Evolutionary conservation across 345 rosid species (phyloP), one percentile per base, ranked within the genome.

Genomic region (Cochlearia excelsa): DNA sequence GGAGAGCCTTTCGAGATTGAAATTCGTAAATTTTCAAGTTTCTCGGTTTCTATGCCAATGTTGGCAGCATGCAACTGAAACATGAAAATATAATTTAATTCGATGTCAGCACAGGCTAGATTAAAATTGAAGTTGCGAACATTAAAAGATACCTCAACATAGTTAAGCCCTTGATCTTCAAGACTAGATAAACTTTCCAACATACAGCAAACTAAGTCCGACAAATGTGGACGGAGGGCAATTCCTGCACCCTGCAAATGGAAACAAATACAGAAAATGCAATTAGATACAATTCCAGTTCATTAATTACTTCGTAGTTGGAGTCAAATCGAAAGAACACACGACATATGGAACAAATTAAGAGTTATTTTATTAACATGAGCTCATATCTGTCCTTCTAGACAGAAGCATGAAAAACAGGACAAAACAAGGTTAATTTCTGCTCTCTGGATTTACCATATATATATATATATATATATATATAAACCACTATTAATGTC

Each of bases 171-270:
- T 80, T 88, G 98, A 72, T 92, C 95, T 80, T 92, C 98, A 72
- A 92, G 93, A 77, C 96, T 88, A 61, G 98, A 88, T 71, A 92
- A 84, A 76, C 98, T 83, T 84, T 92, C 98, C 79, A 92, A 81
- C 98, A 88, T 92, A 81, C 98, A 92, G 56, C 93, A 92, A 53
- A 92, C 93, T 70, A 92, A 74, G 72, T 92, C 90, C 26, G 98
- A 66, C 66, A 88, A 61, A 77, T 92, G 93, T 50, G 96, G 89
- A 69, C 96, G 92, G 61, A 92, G 80, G 41, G 96, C 87, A 64
- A 80, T 44, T 46, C 98, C 96, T 51, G 98, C 98, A 74, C 96
- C 93, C 98, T 91, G 70, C 30, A 59, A 57, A 57, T 28, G 8
- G 42, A 49, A 55, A 54, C 31, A 63, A 26, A 30, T 7, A 54